Evolutionary conservation across 31 red algal genomes (phyloP), one percentile per base, ranked within the genome.

Genomic region (Porphyra umbilicalis): DNA sequence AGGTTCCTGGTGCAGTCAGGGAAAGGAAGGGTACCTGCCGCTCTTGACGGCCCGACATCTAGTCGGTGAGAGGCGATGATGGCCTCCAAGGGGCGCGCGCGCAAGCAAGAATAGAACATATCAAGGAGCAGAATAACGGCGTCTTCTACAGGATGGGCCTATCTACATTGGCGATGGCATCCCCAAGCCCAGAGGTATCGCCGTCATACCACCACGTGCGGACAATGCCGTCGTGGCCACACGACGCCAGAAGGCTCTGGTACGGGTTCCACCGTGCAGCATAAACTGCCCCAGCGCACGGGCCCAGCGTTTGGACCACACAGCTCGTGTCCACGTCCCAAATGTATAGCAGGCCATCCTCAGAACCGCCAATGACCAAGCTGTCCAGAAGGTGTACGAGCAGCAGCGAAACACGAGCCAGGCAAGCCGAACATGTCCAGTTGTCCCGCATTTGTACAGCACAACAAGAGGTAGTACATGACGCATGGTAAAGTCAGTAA

Each of bases 321-420:
- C 89, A 85, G 36, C 79, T 84, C 8, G 83, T 94, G 35, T 92
- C 93, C 20, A 88, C 77, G 76, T 99, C 97, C 97, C 97, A 99
- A 15, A 96, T 90, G 44, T 96, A 99, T 18, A 99, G 85, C 77
- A 87, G 83, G 34, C 94, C 93, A 57, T 99, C 97, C 79, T 99
- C 97, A 34, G 91, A 94, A 0, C 97, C 97, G 33, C 97, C 97
- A 33, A 99, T 44, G 6, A 96, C 90, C 31, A 94, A 79, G 34
- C 80, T 85, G 36, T 90, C 91, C 31, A 77, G 78, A n/a, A n/a
- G n/a, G n/a, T n/a, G n/a, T n/a, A n/a, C n/a, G n/a, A n/a, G n/a
- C n/a, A n/a, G n/a, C n/a, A n/a, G n/a, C n/a, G n/a, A n/a, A n/a
- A n/a, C n/a, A n/a, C n/a, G n/a, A n/a, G n/a, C n/a, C n/a, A n/a